Evolutionary conservation across 495 filamentous ascomycete species (phyloP).

Genomic region (Amniculicola lignicola): DNA sequence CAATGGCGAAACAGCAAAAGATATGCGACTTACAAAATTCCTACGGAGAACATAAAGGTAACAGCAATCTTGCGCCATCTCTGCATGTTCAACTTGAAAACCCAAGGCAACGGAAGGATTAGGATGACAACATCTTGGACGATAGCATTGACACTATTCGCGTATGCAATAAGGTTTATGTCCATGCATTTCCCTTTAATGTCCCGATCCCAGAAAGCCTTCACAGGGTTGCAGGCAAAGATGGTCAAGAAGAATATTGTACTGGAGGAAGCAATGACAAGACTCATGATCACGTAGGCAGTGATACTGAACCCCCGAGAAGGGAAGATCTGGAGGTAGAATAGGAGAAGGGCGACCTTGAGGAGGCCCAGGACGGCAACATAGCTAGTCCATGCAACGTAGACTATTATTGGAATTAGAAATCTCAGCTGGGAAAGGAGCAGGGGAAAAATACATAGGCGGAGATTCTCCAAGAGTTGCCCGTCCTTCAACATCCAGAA

Average conservation of each 20-base stretch:
- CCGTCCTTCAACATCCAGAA: slow-evolving; percentile 4
- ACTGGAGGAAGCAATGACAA: not conserved
- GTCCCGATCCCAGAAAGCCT: slow-evolving; percentile 14
- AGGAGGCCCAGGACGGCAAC: slow-evolving; percentile 6
- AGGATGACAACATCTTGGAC: slow-evolving; percentile 15
- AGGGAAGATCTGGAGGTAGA: slow-evolving; percentile 20
- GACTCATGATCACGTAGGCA: not conserved
- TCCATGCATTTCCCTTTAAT: slow-evolving; percentile 12
- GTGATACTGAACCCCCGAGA: not conserved
- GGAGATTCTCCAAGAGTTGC: not conserved
- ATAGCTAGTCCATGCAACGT: slow-evolving; percentile 6
- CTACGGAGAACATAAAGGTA: slow-evolving; percentile 18
- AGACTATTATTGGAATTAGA: not conserved
- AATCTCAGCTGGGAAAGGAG: not conserved
- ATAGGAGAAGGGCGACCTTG: slow-evolving; percentile 14
- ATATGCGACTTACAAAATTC: slow-evolving; percentile 8
- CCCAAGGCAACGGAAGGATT: slow-evolving; percentile 1
- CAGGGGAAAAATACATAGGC: not conserved
- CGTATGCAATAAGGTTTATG: slow-evolving; percentile 9
- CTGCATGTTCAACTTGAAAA: slow-evolving; percentile 13
- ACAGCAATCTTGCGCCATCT: slow-evolving; percentile 10
- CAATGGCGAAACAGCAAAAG: not conserved
- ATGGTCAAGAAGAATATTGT: slow-evolving; percentile 2
- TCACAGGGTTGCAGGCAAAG: slow-evolving; percentile 9
- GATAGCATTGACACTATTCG: slow-evolving; percentile 4